phyloP scores from a whole-genome alignment of 495 filamentous ascomycete genomes.

The Penicillium argentinense region DNA sequence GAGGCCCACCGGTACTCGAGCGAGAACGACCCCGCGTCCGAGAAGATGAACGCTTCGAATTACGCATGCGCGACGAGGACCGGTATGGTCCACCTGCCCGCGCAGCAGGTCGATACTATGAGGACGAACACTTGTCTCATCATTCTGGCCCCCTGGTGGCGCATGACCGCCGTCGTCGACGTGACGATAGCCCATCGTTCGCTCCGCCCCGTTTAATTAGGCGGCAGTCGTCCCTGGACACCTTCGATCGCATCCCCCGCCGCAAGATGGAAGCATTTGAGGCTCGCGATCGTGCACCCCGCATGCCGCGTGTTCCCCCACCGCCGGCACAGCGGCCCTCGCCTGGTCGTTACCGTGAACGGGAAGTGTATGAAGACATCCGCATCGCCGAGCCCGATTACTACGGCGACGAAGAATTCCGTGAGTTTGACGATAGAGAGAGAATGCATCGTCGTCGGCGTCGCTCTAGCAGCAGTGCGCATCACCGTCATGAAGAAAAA shows the following conservation, averaged over 20 bases:
- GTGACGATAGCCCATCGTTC: conserved; percentile 39
- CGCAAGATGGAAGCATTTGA: conserved; percentile 56
- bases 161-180: conserved; percentile 41
- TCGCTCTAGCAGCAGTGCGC: conserved; percentile 45
- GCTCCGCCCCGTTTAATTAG: conserved; percentile 59
- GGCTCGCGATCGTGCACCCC: conserved; percentile 37
- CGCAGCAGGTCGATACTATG: conserved; percentile 44
- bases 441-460: conserved; percentile 34
- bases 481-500: conserved; percentile 44
- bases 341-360: conserved; percentile 46
- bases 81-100: conserved; percentile 56
- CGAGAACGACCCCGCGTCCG: conserved; percentile 46
- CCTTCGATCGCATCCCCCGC: conserved; percentile 66
- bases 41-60: conserved; percentile 54
- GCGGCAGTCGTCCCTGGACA: conserved; percentile 68
- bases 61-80: conserved; percentile 54
- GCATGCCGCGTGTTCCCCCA: conserved; percentile 22
- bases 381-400: conserved; percentile 64
- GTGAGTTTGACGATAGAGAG: conserved; percentile 56
- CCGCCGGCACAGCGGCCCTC: conserved; percentile 35
- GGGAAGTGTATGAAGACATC: conserved; percentile 63
- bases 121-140: conserved; percentile 51
- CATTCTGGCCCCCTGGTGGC: conserved; percentile 39
- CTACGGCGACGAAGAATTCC: conserved; percentile 68
- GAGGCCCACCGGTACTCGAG: conserved; percentile 43